Percentiles rank a stretch among this genome's conserved stretches.
phyloP scores from a whole-genome alignment of 2,329 filamentous ascomycete genomes.

The Nothophoma quercina region DNA sequence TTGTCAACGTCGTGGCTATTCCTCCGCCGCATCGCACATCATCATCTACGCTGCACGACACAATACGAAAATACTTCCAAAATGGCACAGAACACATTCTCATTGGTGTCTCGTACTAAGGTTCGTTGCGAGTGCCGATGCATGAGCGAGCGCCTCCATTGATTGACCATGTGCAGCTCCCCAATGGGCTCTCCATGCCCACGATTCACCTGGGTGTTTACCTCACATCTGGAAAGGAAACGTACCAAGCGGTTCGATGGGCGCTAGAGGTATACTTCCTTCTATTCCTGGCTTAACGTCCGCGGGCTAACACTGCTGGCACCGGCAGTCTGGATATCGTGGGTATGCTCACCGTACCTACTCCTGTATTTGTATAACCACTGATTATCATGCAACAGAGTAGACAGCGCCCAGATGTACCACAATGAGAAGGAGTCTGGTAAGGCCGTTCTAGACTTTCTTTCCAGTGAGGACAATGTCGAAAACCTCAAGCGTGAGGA shows the following conservation, averaged over 20 bases:
- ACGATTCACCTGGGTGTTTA: slow-evolving; percentile 78
- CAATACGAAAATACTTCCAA: slow-evolving; percentile 12
- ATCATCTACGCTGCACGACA: slow-evolving; percentile 22
- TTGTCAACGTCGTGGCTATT: slow-evolving; percentile 20
- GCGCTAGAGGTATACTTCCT: slow-evolving; percentile 60
- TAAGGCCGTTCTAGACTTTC: slow-evolving; percentile 66
- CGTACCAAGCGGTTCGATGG: slow-evolving; percentile 63
- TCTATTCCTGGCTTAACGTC: slow-evolving; percentile 17
- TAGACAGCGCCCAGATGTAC: slow-evolving; percentile 70
- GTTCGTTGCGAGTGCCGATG: slow-evolving; percentile 28
- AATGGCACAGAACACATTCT: slow-evolving; percentile 48
- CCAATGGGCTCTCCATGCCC: slow-evolving; percentile 72
- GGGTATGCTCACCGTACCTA: slow-evolving; percentile 40
- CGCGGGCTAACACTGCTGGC: slow-evolving; percentile 25
- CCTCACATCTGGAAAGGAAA: slow-evolving; percentile 70
- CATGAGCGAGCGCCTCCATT: not conserved
- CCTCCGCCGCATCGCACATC: slow-evolving; percentile 38
- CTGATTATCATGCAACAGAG: slow-evolving; percentile 40
- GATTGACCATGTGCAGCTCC: slow-evolving; percentile 43
- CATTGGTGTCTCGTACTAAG: slow-evolving; percentile 55
- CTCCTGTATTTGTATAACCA: slow-evolving; percentile 23
- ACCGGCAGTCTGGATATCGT: slow-evolving; percentile 55
- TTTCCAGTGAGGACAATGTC: slow-evolving; percentile 58
- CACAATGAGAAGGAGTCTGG: slow-evolving; percentile 77
- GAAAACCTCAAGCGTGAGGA: slow-evolving; percentile 68